Evolutionary conservation across 345 rosid genomes (phyloP).

Genomic region (Gossypium mustelinum): DNA sequence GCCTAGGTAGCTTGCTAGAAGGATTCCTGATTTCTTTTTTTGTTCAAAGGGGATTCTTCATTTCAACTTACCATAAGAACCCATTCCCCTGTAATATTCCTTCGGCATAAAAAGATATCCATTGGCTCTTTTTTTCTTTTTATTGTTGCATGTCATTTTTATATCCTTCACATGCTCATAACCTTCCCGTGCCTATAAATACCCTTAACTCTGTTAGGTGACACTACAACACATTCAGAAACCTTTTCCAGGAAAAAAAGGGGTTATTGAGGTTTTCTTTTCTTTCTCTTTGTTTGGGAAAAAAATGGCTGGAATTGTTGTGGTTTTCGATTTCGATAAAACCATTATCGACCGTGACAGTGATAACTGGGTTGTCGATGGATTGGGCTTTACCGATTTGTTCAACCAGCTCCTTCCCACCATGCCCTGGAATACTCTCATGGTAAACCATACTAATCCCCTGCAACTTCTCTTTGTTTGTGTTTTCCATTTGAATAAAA

Average conservation of each 20-base stretch:
- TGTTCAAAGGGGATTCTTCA: background rate
- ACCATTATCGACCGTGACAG: conserved; percentile 81
- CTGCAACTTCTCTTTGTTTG: too few species aligned
- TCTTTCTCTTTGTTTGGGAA: background rate
- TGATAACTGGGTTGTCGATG: conserved; percentile 78
- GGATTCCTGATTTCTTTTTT: background rate
- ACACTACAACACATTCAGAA: conserved; percentile 8
- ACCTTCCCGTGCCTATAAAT: conserved; percentile 33
- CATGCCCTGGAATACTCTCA: conserved; percentile 87
- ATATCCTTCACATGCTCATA: background rate
- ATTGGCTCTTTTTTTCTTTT: background rate
- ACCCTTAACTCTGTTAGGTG: conserved; percentile 9
- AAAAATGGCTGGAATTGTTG: conserved; percentile 43
- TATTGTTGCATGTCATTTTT: background rate
- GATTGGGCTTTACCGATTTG: conserved; percentile 60
- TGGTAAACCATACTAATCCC: conserved; percentile 36
- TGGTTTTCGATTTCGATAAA: conserved; percentile 79
- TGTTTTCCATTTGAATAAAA: background rate
- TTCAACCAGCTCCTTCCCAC: conserved; percentile 78
- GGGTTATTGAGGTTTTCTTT: background rate
- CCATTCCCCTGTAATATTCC: background rate
- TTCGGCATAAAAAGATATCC: conserved; percentile 1
- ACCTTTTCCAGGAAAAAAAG: background rate
- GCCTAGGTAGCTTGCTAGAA: background rate
- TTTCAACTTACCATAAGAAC: background rate